Conservation (phyloP, 2,329 filamentous ascomycete genomes). For the Clonostachys byssicola region DNA sequence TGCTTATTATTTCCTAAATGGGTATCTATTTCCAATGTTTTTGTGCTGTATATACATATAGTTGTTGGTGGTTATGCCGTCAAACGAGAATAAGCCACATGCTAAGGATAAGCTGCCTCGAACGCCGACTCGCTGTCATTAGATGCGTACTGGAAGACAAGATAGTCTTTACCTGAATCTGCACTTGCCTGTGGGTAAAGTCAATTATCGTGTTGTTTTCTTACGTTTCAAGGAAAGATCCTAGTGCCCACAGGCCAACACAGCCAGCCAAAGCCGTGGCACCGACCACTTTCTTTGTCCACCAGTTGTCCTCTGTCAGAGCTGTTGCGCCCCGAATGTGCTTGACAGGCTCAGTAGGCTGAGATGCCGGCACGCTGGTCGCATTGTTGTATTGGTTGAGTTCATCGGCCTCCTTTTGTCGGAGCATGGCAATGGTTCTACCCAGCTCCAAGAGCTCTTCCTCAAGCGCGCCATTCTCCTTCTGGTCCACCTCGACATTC, state of each 20-base stretch:
- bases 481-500: constrained; percentile 82
- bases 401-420: constrained; percentile 41
- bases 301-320: constrained; percentile 62
- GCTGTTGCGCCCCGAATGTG: constrained; percentile 45
- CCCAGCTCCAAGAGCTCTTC: constrained; percentile 78
- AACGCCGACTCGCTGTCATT: too few species aligned
- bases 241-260: constrained; percentile 52
- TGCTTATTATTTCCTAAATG: too few species aligned
- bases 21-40: too few species aligned
- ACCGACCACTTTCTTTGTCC: constrained; percentile 61
- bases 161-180: not conserved
- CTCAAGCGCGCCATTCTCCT: constrained; percentile 52
- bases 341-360: constrained; percentile 16
- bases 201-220: not conserved
- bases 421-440: constrained; percentile 54
- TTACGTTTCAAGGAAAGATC: constrained; percentile 43
- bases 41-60: too few species aligned
- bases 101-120: too few species aligned
- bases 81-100: too few species aligned
- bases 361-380: constrained; percentile 17
- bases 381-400: constrained; percentile 13
- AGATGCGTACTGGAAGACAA: too few species aligned
- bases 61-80: too few species aligned
- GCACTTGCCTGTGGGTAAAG: not conserved
- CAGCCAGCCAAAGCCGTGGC: constrained; percentile 59